Base-by-base conservation (phyloP, 768 basidiomycete genomes). In the Psilocybe azurescens region DNA sequence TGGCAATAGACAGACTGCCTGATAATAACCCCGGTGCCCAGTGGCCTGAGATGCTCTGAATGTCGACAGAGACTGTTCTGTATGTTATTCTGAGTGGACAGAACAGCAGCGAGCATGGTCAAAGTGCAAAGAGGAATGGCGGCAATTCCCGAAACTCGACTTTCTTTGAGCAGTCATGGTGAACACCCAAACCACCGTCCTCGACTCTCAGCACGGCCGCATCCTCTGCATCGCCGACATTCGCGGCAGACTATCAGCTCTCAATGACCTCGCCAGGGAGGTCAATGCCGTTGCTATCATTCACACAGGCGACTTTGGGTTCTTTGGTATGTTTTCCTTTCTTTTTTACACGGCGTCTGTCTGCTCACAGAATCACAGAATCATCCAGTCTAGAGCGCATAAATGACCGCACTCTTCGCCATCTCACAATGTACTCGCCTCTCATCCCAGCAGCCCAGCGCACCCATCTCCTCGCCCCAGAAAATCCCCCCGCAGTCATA, bases 271-370 rank as follows among this genome's bases (percentile, higher is more conserved):
- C 57, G 96, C 96, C 16, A 80, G 89, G 50, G 94, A 97, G 67
- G 88, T 87, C 60, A 90, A 92, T 71, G 97, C 95, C 24, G 86
- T 89, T 61, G 97, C 95, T 16, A 89, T 98, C 74, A 93, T 99
- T 61, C 97, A 99, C 74, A 97, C 96, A 0, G 97, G 97, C 56
- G 97, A 99, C 80, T 99, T 99, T 87, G 97, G 97, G 61, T 97
- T 99, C 79, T 97, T 97, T 75, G 94, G 93, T 89, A 66, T 64
- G 83, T 75, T 28, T 65, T 59, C 51, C 49, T 16, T 53, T 54
- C 30, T 32, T 59, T 39, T 36, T 47, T 56, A 3, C 59, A 0
- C 6, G 28, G n/a, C 47, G 57, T 24, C 24, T 24, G 24, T 24
- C 24, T 24, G 18, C 51, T 56, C 18, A 55, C 29, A 20, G 55